Conservation (phyloP, 2,329 filamentous ascomycete species). For the Kalmusia sp. region DNA sequence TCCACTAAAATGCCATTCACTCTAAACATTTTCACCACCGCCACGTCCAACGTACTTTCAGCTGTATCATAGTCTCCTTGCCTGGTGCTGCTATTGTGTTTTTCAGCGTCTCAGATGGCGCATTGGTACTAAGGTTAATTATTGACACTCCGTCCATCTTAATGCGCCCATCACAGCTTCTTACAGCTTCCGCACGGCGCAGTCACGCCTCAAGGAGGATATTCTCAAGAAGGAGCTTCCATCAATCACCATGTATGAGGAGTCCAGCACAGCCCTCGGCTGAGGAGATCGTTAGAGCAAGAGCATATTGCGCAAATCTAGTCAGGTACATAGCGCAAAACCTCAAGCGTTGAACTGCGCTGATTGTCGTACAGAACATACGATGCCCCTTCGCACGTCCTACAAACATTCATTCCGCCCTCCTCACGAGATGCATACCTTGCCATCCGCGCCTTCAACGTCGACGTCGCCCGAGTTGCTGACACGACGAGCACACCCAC, state of each 20-base stretch:
- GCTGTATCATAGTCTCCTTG: constrained; percentile 1
- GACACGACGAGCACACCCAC: constrained; percentile 88
- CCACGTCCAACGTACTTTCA: constrained; percentile 2
- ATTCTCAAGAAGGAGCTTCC: constrained; percentile 24
- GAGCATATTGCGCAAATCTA: constrained; percentile 65
- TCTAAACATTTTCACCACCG: constrained; percentile 8
- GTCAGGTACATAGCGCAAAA: constrained; percentile 53
- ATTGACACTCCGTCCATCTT: constrained; percentile 7
- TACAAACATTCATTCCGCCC: constrained; percentile 82
- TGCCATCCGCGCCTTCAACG: constrained; percentile 88
- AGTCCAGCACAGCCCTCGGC: constrained; percentile 38
- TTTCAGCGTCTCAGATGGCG: constrained; percentile 1
- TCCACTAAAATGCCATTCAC: constrained; percentile 19
- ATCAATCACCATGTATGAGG: constrained; percentile 29
- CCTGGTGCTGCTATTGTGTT: background rate
- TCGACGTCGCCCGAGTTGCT: constrained; percentile 88
- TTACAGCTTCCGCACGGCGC: constrained; percentile 26
- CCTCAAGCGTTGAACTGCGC: constrained; percentile 28
- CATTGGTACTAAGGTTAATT: background rate
- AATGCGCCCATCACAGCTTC: constrained; percentile 33
- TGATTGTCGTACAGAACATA: constrained; percentile 67
- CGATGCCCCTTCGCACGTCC: constrained; percentile 86
- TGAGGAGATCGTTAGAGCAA: constrained; percentile 61
- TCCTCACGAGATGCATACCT: constrained; percentile 83
- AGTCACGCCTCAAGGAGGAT: constrained; percentile 10